Evolutionary conservation across 805 yeast species (phyloP).

Genomic region (Pichia deserticola): DNA sequence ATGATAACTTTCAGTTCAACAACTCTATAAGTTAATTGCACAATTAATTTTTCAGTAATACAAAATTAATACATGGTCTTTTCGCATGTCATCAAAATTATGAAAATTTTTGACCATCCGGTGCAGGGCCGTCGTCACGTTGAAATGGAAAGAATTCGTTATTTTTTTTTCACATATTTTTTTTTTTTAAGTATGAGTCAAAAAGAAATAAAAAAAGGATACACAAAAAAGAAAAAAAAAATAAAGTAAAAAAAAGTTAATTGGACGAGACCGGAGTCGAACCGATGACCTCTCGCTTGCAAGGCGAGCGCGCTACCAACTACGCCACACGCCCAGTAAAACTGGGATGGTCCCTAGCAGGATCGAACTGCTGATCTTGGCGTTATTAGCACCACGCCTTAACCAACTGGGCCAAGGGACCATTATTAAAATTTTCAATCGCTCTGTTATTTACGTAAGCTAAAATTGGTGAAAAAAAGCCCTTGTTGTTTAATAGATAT

Average conservation of each 20-base stretch:
- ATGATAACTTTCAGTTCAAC: background rate
- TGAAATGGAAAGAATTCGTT: too few relatives aligned
- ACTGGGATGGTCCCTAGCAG: conserved; percentile 65
- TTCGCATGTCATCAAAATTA: too few relatives aligned
- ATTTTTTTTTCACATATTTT: too few relatives aligned
- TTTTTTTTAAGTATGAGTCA: too few relatives aligned
- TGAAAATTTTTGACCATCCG: background rate
- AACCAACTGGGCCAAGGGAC: conserved; percentile 40
- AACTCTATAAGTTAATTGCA: too few relatives aligned
- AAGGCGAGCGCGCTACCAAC: conserved; percentile 80
- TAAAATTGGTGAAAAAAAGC: too few relatives aligned
- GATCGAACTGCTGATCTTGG: conserved; percentile 79
- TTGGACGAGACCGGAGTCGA: conserved; percentile 74
- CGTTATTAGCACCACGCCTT: conserved; percentile 40
- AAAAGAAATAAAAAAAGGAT: too few relatives aligned
- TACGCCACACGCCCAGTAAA: conserved; percentile 66
- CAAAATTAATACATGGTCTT: too few relatives aligned
- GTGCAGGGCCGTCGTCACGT: background rate
- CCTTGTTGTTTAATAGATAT: too few relatives aligned
- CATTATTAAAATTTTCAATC: conserved; percentile 3
- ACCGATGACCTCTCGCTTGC: conserved; percentile 80
- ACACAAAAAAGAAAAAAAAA: background rate
- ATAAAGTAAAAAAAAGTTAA: conserved; percentile 5
- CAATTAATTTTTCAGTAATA: too few relatives aligned
- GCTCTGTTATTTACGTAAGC: too few relatives aligned